Conservation (phyloP, 352 stramenopile species). For the Thraustochytrium sp. region DNA sequence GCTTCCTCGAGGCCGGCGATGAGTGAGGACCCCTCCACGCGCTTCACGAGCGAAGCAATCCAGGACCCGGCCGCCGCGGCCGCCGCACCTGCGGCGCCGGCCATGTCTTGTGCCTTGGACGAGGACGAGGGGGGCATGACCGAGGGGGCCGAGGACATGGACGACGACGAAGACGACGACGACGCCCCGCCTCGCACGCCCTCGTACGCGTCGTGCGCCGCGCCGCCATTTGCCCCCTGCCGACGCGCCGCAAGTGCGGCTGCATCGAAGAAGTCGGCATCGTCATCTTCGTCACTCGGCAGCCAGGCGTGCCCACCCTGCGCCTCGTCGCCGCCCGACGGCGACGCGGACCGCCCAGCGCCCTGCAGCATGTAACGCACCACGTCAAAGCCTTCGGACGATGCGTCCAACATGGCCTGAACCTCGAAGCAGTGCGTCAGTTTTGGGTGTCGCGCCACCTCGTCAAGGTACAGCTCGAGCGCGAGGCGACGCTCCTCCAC, state of each 20-base stretch:
- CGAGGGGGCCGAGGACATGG: too few species aligned
- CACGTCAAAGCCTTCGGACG: neutral
- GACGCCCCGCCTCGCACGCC: too few species aligned
- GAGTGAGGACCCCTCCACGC: constrained; percentile 13
- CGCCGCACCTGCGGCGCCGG: neutral
- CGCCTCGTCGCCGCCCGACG: neutral
- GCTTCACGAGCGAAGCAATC: constrained; percentile 24
- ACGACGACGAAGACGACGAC: too few species aligned
- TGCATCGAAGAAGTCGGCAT: neutral
- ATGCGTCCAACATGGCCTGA: neutral
- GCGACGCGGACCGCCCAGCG: neutral
- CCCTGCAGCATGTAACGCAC: neutral
- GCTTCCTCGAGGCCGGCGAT: neutral
- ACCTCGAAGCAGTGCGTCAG: constrained; percentile 1
- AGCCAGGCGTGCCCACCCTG: too few species aligned
- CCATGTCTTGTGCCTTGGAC: too few species aligned
- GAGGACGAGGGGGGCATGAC: too few species aligned
- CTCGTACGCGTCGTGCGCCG: too few species aligned
- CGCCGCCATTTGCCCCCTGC: neutral
- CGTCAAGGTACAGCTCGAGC: constrained; percentile 71
- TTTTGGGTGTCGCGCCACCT: constrained; percentile 8
- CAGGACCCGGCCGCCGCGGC: constrained; percentile 7
- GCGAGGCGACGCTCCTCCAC: constrained; percentile 74
- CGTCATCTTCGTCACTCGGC: neutral
- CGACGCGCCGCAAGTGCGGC: neutral